A percentile compares a stretch with the other conserved stretches of the same genome.
These are phyloP conservation scores for Mortierella sp. DNA, from an alignment of 371 early-diverging fungal species.

Conservation along the genomic window DNA sequence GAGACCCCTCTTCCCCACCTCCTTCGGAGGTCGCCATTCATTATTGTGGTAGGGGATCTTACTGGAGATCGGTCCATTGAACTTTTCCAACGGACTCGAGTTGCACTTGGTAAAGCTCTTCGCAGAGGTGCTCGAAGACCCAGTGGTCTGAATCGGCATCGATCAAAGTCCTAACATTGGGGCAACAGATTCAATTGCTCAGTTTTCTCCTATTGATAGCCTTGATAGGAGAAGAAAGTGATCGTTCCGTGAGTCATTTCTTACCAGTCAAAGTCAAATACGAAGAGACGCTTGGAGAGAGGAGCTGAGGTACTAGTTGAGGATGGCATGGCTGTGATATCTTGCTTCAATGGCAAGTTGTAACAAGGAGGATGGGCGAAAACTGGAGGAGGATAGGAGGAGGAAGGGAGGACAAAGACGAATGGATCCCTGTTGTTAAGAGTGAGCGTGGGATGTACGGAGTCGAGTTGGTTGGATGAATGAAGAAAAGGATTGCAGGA, in stretches of 20 bases:
- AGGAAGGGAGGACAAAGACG: background rate
- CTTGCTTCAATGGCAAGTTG: no score
- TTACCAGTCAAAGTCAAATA: slow-evolving; percentile 84
- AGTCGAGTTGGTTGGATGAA: background rate
- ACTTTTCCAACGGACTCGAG: slow-evolving; percentile 33
- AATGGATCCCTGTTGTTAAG: no score
- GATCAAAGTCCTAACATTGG: slow-evolving; percentile 70
- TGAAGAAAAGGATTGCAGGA: background rate
- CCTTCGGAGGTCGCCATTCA: no score
- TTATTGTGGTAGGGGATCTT: slow-evolving; percentile 14
- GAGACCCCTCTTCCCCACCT: no score
- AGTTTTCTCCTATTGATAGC: background rate
- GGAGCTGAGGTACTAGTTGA: slow-evolving; percentile 10
- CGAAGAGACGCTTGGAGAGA: slow-evolving; percentile 57
- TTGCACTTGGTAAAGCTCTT: slow-evolving; percentile 52
- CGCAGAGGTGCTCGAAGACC: slow-evolving; percentile 62
- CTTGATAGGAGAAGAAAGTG: background rate
- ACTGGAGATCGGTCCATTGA: slow-evolving; percentile 83
- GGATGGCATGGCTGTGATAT: background rate
- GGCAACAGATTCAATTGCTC: background rate
- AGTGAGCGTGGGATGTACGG: background rate
- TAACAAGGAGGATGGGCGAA: background rate
- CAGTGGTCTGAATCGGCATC: slow-evolving; percentile 78
- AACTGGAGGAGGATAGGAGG: background rate
- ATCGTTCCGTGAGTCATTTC: background rate